Evolutionary conservation across 2,329 filamentous ascomycete genomes (phyloP).

Genomic region (Proliferodiscus dingleyae): DNA sequence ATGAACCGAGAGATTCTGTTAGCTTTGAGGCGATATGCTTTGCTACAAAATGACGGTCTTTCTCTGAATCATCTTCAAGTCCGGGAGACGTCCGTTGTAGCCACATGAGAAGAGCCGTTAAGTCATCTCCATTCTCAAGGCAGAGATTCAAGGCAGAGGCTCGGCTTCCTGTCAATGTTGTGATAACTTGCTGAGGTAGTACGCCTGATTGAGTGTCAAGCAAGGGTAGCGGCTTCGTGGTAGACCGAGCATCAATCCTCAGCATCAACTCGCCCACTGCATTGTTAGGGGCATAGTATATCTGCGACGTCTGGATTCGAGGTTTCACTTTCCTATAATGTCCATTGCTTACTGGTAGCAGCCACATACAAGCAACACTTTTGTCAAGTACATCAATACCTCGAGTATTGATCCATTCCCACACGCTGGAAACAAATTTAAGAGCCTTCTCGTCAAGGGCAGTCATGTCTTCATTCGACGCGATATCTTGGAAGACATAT

Average conservation of each 20-base stretch:
- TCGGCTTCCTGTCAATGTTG: not conserved
- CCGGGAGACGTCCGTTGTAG: constrained; percentile 5
- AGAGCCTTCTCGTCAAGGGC: constrained; percentile 3
- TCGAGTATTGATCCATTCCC: constrained; percentile 19
- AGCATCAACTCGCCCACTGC: constrained; percentile 16
- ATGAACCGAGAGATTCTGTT: not conserved
- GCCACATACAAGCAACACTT: constrained; percentile 21
- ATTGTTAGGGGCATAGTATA: constrained; percentile 6
- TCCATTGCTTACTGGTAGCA: constrained; percentile 24
- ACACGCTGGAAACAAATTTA: constrained; percentile 9
- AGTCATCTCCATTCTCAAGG: constrained; percentile 8
- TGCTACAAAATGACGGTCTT: constrained; percentile 5
- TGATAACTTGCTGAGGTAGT: not conserved
- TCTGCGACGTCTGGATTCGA: not conserved
- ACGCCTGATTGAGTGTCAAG: constrained; percentile 3
- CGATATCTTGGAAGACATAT: constrained; percentile 10
- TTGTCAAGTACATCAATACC: constrained; percentile 7
- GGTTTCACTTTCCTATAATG: constrained; percentile 20
- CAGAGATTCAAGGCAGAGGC: constrained; percentile 1
- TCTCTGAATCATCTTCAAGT: constrained; percentile 4
- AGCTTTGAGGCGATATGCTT: constrained; percentile 6
- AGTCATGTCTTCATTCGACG: constrained; percentile 7
- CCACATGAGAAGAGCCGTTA: constrained; percentile 13
- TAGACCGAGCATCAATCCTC: constrained; percentile 7
- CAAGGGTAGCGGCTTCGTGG: constrained; percentile 6